Evolutionary conservation across 1,139 yeast genomes (phyloP).

Genomic region (Kurtzmaniella quercitrusa): DNA sequence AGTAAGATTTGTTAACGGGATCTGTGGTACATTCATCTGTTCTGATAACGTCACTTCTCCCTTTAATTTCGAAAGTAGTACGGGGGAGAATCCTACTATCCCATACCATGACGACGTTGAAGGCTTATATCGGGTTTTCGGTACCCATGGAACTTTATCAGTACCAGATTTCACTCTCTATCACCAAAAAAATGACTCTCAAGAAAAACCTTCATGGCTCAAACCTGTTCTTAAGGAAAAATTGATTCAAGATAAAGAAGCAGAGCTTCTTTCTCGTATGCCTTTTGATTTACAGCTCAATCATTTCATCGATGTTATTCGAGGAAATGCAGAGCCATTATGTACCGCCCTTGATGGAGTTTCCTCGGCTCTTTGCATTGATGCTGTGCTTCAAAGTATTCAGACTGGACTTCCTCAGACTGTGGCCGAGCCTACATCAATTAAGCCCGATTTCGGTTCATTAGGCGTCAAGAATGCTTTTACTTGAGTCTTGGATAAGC

Average conservation of each 20-base stretch:
- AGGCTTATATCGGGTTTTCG: conserved; percentile 36
- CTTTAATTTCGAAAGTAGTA: conserved; percentile 36
- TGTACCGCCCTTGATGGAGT: conserved; percentile 39
- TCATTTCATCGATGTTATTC: conserved; percentile 34
- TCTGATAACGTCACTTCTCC: conserved; percentile 38
- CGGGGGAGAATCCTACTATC: conserved; percentile 39
- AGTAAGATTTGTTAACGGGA: conserved; percentile 27
- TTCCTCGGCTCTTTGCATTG: conserved; percentile 26
- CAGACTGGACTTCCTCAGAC: conserved; percentile 31
- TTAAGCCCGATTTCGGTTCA: conserved; percentile 19
- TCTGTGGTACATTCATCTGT: conserved; percentile 36
- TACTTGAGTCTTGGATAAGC: background rate
- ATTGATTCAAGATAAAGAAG: conserved; percentile 11
- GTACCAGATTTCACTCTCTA: conserved; percentile 34
- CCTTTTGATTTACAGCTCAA: conserved; percentile 40
- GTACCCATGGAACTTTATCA: conserved; percentile 33
- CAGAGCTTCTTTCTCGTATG: conserved; percentile 12
- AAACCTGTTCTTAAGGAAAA: conserved; percentile 9
- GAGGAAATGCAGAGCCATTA: conserved; percentile 23
- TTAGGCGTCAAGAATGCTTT: conserved; percentile 10
- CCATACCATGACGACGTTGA: conserved; percentile 24
- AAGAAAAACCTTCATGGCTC: conserved; percentile 7
- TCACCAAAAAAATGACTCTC: conserved; percentile 20
- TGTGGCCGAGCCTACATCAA: conserved; percentile 22
- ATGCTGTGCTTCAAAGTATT: conserved; percentile 35